phyloP scores from a whole-genome alignment of 352 stramenopile genomes.

The Pythium monospermum region DNA sequence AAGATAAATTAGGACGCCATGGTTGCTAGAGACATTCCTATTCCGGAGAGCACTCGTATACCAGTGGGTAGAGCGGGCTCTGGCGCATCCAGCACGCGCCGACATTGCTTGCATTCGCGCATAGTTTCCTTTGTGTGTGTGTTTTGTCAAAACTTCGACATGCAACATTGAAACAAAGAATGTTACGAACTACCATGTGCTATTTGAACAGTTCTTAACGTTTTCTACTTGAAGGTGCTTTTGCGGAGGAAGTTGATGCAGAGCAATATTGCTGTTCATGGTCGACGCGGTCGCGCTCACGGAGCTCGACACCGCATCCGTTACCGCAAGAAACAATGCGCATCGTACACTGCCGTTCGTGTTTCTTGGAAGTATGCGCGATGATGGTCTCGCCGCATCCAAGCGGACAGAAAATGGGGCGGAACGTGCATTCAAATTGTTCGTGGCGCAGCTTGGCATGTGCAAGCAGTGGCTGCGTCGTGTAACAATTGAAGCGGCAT shows the following conservation, averaged over 20 bases:
- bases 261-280: constrained; percentile 46
- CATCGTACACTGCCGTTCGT: constrained; percentile 58
- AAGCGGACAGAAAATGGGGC: constrained; percentile 61
- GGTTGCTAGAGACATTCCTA: no score
- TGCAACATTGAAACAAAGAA: background rate
- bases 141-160: constrained; percentile 5
- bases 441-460: constrained; percentile 59
- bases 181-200: constrained; percentile 6
- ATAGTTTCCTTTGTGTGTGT: background rate
- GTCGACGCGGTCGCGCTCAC: constrained; percentile 45
- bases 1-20: no score
- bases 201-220: constrained; percentile 11
- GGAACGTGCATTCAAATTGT: constrained; percentile 48
- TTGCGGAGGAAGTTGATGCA: no score
- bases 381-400: constrained; percentile 49
- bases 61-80: no score
- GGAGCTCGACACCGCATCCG: constrained; percentile 58
- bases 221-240: constrained; percentile 7
- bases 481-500: constrained; percentile 46
- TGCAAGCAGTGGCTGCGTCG: constrained; percentile 37
- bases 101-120: constrained; percentile 30
- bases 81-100: constrained; percentile 23
- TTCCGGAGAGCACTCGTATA: no score
- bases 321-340: constrained; percentile 44
- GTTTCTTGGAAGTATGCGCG: constrained; percentile 40